Evolutionary conservation across 164 flowering plant genomes (phyloP).

Genomic region (Piper longum): DNA sequence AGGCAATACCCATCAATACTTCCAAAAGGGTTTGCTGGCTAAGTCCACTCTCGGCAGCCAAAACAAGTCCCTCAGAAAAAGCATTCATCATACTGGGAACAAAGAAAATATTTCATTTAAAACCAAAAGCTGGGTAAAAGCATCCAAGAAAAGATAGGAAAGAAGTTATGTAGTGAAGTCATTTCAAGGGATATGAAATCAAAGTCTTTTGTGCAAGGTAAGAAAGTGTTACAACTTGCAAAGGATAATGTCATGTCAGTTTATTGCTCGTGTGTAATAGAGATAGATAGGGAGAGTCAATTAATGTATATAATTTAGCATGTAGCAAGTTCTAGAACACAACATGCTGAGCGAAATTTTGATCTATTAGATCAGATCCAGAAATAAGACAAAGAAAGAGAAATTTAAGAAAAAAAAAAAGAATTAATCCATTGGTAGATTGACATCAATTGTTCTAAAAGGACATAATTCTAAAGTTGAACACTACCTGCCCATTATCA

Average conservation of each 20-base stretch:
- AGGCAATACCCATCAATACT: conserved; percentile 36
- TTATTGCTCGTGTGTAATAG: too few species aligned
- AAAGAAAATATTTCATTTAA: conserved; percentile 1
- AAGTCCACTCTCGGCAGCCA: conserved; percentile 72
- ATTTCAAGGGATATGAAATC: neutral
- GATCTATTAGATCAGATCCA: too few species aligned
- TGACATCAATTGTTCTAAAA: neutral
- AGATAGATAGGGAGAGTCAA: too few species aligned
- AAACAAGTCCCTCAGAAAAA: conserved; percentile 81
- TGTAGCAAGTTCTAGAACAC: too few species aligned
- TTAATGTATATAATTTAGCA: too few species aligned
- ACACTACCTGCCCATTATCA: conserved; percentile 93
- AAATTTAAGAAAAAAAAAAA: neutral
- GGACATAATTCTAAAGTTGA: neutral
- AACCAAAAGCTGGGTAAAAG: neutral
- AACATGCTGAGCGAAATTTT: too few species aligned
- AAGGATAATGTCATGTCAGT: too few species aligned
- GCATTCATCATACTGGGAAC: conserved; percentile 81
- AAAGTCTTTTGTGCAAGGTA: neutral
- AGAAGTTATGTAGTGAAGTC: neutral
- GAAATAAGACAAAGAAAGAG: too few species aligned
- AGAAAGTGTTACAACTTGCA: neutral
- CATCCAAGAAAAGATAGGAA: neutral
- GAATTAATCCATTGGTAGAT: neutral
- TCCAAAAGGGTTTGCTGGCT: conserved; percentile 63